A percentile compares a stretch with the other conserved stretches of the same genome.
phyloP scores from a whole-genome alignment of 2,329 filamentous ascomycete genomes.

The Verticillium klebahnii region DNA sequence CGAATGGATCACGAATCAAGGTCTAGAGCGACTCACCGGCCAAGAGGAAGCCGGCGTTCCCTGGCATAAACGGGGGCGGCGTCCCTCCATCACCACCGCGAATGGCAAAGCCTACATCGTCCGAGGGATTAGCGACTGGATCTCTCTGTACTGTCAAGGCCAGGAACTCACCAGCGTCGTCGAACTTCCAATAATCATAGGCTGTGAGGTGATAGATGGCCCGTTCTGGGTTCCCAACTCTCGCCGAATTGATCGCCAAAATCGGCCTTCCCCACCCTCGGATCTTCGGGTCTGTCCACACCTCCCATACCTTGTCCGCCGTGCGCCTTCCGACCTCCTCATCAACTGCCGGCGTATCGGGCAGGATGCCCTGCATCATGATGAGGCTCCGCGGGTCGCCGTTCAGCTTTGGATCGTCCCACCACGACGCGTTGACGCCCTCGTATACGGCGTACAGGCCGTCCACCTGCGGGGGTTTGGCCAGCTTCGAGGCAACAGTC shows the following conservation, averaged over 20 bases:
- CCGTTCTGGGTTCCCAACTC: conserved; percentile 33
- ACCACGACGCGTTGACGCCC: conserved; percentile 40
- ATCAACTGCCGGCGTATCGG: conserved; percentile 31
- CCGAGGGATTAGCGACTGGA: background rate
- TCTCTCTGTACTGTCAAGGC: background rate
- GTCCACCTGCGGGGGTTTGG: conserved; percentile 44
- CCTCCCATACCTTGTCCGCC: conserved; percentile 29
- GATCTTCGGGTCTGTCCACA: conserved; percentile 36
- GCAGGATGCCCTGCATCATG: conserved; percentile 40
- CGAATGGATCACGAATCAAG: rapidly evolving
- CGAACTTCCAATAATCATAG: conserved; percentile 35
- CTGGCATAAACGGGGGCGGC: conserved; percentile 30
- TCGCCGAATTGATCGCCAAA: conserved; percentile 38
- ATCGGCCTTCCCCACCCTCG: conserved; percentile 43
- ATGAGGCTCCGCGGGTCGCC: conserved; percentile 39
- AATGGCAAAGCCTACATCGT: conserved; percentile 16
- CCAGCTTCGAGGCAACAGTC: conserved; percentile 43
- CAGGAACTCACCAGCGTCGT: conserved; percentile 26
- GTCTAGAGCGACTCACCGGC: conserved; percentile 15
- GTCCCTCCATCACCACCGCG: conserved; percentile 22
- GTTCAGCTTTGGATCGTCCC: conserved; percentile 28
- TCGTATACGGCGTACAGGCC: conserved; percentile 51
- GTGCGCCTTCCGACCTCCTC: conserved; percentile 27
- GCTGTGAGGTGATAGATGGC: conserved; percentile 36
- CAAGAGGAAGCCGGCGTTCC: conserved; percentile 30